Evolutionary conservation across 768 basidiomycete genomes (phyloP), one percentile per base, ranked within the genome.

Genomic region (Kwoniella sp.): DNA sequence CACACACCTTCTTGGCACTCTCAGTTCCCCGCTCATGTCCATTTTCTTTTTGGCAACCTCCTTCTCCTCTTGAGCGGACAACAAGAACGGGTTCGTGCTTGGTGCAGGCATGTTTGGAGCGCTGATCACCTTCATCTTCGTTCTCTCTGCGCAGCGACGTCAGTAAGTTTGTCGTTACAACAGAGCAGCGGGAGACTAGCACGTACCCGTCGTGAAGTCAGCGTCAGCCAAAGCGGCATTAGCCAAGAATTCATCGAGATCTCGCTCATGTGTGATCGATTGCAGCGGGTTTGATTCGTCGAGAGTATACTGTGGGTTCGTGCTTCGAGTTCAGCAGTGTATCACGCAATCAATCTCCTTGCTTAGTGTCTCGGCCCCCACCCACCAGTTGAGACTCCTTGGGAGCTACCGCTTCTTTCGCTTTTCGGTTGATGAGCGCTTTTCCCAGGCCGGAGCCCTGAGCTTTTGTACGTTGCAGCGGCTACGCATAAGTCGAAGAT

Each of bases 181-280:
- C n/a, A n/a, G n/a, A n/a, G n/a, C n/a, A n/a, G n/a, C n/a, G n/a
- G n/a, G n/a, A 25, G 29, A 54, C 50, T n/a, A 26, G 15, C 8
- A 68, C 86, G 36, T 64, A 95, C 94, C 95, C 36, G 95, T 95
- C 19, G 92, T 91, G 76, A 99, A 99, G 71, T 99, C 92, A 12
- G 90, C 90, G 55, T 90, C 95, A 15, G 96, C 96, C 58, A 99
- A 83, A 72, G 92, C 90, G 10, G 96, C 96, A 13, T 91, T 96
- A 75, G 87, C 94, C 59, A 99, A 81, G 78, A 99, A 99, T 80
- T 94, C 95, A 69, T 97, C 93, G 21, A 99, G 83, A 82, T 97
- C 93, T 59, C 87, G 83, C 81, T 99, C 95, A 81, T 98, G 94
- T 0, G 96, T 99, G 22, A 99, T 88, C 0, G 95, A 97, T 76